Percentiles rank a stretch among this genome's conserved stretches.
Evolutionary conservation across 129 eudicot genomes (phyloP).

Genomic region (Chrysanthemum lavandulifolium): DNA sequence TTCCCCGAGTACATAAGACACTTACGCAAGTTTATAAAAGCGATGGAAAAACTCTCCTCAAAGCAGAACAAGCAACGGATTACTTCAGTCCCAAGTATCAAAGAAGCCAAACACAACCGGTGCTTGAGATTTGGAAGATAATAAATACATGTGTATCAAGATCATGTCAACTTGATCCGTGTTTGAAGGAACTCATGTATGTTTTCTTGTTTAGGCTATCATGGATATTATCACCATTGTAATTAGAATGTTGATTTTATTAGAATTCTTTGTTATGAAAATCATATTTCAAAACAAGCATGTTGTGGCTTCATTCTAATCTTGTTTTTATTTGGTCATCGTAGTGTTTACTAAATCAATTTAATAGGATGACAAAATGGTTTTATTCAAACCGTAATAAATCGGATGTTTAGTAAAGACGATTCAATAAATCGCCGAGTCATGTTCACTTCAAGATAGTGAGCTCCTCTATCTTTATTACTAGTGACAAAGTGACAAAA

Average conservation of each 20-base stretch:
- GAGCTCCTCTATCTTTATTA: too few relatives aligned
- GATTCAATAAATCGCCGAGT: too few relatives aligned
- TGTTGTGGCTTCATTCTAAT: neutral
- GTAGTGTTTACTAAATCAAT: too few relatives aligned
- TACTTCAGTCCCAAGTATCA: conserved; percentile 37
- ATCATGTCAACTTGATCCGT: conserved; percentile 18
- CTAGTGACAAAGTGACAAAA: too few relatives aligned
- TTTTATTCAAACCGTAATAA: too few relatives aligned
- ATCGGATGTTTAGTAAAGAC: too few relatives aligned
- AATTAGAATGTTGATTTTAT: conserved; percentile 28
- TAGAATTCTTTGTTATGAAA: conserved; percentile 21
- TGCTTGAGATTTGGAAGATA: conserved; percentile 70
- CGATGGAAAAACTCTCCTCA: conserved; percentile 85
- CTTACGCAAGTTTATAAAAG: conserved; percentile 65
- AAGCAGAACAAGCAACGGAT: conserved; percentile 46
- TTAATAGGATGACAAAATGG: too few relatives aligned
- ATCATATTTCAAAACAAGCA: neutral
- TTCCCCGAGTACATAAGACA: conserved; percentile 87
- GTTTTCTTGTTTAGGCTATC: conserved; percentile 20
- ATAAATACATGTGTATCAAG: conserved; percentile 19
- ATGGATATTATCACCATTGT: conserved; percentile 17
- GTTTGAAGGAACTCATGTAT: conserved; percentile 19
- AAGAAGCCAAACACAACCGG: conserved; percentile 65
- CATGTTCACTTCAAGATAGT: too few relatives aligned
- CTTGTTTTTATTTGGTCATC: too few relatives aligned